Evolutionary conservation across 495 filamentous ascomycete genomes (phyloP).

Genomic region (Thermochaetoides thermophila): DNA sequence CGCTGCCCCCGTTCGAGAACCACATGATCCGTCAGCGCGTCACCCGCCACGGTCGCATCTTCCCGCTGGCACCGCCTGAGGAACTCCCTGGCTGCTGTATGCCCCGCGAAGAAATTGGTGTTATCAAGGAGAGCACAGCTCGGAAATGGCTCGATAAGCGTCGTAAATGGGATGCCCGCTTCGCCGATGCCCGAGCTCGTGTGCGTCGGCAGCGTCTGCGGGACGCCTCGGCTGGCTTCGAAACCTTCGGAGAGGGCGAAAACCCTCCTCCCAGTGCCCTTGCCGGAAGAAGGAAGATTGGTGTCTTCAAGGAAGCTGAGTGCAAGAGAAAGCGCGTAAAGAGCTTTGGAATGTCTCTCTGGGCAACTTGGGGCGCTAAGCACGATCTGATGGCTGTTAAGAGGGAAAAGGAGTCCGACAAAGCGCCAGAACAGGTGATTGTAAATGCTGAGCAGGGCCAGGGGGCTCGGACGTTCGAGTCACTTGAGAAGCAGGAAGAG

Average conservation of each 20-base stretch:
- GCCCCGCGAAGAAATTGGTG: conserved; percentile 48
- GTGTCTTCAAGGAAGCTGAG: conserved; percentile 22
- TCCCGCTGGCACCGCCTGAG: conserved; percentile 43
- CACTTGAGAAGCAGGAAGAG: conserved; percentile 20
- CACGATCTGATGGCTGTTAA: conserved; percentile 64
- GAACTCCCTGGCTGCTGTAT: conserved; percentile 50
- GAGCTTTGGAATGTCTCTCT: conserved; percentile 65
- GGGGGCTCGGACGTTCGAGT: conserved; percentile 23
- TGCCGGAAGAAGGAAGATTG: conserved; percentile 49
- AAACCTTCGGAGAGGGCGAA: conserved; percentile 53
- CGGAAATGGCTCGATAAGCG: conserved; percentile 68
- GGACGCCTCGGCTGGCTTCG: conserved; percentile 55
- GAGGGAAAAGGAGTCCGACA: conserved; percentile 18
- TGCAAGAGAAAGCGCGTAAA: conserved; percentile 34
- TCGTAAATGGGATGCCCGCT: conserved; percentile 54
- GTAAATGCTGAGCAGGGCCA: conserved; percentile 20
- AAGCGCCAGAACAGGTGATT: conserved; percentile 8
- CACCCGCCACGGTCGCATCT: conserved; percentile 57
- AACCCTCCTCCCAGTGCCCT: conserved; percentile 70
- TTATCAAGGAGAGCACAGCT: conserved; percentile 66
- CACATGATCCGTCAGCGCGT: conserved; percentile 89
- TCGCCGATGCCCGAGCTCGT: conserved; percentile 44
- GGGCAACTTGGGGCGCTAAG: conserved; percentile 74
- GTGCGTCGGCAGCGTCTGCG: conserved; percentile 55
- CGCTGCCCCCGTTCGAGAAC: conserved; percentile 57